phyloP scores from a whole-genome alignment of 805 yeast genomes.

The Wickerhamiella kurtzmanii region DNA sequence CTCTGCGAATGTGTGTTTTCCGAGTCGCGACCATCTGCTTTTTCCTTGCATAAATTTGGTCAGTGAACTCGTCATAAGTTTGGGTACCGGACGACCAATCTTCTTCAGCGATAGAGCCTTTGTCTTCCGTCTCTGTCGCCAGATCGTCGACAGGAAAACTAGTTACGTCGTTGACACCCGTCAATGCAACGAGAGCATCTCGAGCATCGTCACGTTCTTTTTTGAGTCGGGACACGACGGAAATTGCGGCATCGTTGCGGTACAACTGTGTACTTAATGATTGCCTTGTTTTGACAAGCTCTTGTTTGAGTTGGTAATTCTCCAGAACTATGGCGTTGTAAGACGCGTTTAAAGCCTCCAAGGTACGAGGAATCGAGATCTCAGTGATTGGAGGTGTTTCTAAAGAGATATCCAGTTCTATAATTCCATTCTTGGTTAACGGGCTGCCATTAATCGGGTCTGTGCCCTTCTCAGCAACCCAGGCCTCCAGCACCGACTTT shows the following conservation, averaged over 20 bases:
- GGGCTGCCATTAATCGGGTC: constrained; percentile 70
- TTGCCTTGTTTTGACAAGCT: background rate
- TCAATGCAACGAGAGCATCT: background rate
- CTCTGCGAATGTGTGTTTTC: background rate
- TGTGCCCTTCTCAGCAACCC: constrained; percentile 46
- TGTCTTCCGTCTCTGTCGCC: background rate
- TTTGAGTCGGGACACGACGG: background rate
- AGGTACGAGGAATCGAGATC: constrained; percentile 58
- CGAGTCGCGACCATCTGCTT: background rate
- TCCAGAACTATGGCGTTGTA: constrained; percentile 84
- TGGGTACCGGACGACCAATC: background rate
- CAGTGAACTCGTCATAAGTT: background rate
- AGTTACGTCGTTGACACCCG: background rate
- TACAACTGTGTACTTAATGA: background rate
- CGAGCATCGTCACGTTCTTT: background rate
- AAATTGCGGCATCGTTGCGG: background rate
- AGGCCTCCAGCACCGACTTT: constrained; percentile 41
- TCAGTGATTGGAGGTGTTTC: constrained; percentile 34
- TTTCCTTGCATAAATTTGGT: background rate
- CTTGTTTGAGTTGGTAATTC: background rate
- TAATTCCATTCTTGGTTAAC: constrained; percentile 30
- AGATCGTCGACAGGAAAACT: background rate
- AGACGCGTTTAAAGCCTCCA: constrained; percentile 68
- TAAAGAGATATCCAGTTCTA: constrained; percentile 10
- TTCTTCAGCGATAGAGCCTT: background rate